Evolutionary conservation across 2,329 filamentous ascomycete species (phyloP), one percentile per base, ranked within the genome.

Genomic region (Neopestalotiopsis rosae): DNA sequence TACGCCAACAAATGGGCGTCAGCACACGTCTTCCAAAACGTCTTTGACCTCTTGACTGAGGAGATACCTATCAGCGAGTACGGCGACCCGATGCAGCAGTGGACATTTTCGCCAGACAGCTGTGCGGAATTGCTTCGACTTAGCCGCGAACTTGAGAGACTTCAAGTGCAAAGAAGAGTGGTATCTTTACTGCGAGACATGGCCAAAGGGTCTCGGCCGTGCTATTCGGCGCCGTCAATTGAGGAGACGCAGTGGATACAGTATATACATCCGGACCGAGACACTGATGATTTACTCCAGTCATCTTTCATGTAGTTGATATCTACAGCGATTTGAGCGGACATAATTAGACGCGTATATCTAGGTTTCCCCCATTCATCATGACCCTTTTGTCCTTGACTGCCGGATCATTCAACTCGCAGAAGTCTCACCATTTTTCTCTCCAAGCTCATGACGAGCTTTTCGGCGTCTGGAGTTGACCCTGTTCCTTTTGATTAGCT

Each of bases 191-290:
- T 52, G 45, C n/a, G 45, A 10, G 45, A 52, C 4, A 52, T 52
- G 45, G 45, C 45, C 45, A 24, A 17, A 7, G 45, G 45, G 14
- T 12, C 45, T 17, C 17, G 45, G 45, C 45, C 45, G 45, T 17
- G 45, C 45, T 52, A 52, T 9, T 2, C 5, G 14, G 17, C 45
- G n/a, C 45, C 45, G 17, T 52, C 45, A 17, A 20, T 52, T 7
- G 45, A 52, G 45, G 45, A 52, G 45, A 52, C 45, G 45, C 45
- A 52, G 45, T 52, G 45, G 45, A 52, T 52, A 24, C 45, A 52
- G n/a, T 52, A 52, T n/a, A 52, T 52, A 52, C 45, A 52, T 7
- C 45, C 45, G 7, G 45, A 52, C 6, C 45, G 45, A 7, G 45
- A 52, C n/a, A 52, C 17, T 24, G n/a, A 52, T 52, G 45, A 52